Base-by-base conservation (phyloP, 2,329 filamentous ascomycete species). In the Exophiala alcalophila region DNA sequence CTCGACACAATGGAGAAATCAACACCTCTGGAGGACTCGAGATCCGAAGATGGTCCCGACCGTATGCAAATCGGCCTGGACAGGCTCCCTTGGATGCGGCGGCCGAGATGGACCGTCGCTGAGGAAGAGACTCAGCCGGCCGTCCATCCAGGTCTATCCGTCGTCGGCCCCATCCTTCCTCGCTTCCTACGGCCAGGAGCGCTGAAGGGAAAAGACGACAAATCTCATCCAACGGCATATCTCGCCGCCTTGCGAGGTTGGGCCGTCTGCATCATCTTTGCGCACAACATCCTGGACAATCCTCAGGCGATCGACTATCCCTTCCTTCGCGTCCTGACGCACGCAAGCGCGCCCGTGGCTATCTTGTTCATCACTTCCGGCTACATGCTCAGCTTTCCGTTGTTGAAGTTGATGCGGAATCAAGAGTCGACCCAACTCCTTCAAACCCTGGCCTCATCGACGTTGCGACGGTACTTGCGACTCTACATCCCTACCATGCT, bases 301-400 rank as follows among this genome's bases (percentile, higher is more conserved):
- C 28, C 34, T 4, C 10, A 33, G 7, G 21, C 5, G n/a, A 29
- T 33, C 10, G 27, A 24, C 12, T 19, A 67, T 4, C 65, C 66
- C 1, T 56, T 67, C 3, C 37, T 70, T 28, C 65, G 66, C 1
- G 48, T 69, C 3, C 34, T 61, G 16, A 57, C 67, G 26, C 58
- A 61, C 0, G 66, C 63, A 1, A 55, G 56, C 4, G 59, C 65
- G 2, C 65, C 67, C 25, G 76, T 80, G 1, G 66, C 73, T 4
- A 65, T 67, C 9, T 79, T 80, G 56, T 78, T 76, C 58, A 69
- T 79, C 55, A 71, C 79, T 39, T 79, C 76, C 0, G 76, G 77
- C 47, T 80, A 78, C 49, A 76, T 75, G 4, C 62, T 80, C 7
- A 70, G 74, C 2, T 58, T 69, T 10, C 74, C 73, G 51, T 67